A percentile compares a stretch with the other conserved stretches of the same genome.
Conservation (phyloP, 1,284 basidiomycete genomes). For the Boletus holoroseus region DNA sequence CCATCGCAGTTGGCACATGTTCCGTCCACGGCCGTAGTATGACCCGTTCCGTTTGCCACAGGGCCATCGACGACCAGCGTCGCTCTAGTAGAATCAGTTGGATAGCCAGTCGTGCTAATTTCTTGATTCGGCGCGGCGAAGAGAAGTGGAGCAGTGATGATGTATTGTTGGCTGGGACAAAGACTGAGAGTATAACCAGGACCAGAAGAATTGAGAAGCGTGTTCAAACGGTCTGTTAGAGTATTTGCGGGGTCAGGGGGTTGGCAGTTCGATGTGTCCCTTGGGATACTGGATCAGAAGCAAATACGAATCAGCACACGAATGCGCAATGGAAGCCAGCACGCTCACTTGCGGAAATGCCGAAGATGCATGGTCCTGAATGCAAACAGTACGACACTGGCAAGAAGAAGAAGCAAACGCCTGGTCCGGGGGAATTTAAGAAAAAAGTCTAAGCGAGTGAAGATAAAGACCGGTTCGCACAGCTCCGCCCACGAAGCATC, state of each 20-base stretch:
- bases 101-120: conserved; percentile 73
- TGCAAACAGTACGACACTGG: background rate
- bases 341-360: conserved; percentile 6
- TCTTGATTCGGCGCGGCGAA: conserved; percentile 68
- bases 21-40: conserved; percentile 68
- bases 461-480: background rate
- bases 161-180: conserved; percentile 58
- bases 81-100: conserved; percentile 51
- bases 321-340: background rate
- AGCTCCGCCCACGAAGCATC: background rate
- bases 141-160: conserved; percentile 56
- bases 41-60: conserved; percentile 49
- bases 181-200: conserved; percentile 58
- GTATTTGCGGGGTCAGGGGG: conserved; percentile 55
- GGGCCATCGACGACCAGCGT: conserved; percentile 54
- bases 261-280: conserved; percentile 37
- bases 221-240: conserved; percentile 65
- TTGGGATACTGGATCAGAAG: conserved; percentile 10
- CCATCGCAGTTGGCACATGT: conserved; percentile 53
- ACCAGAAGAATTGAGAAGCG: conserved; percentile 58
- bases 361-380: conserved; percentile 10
- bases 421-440: background rate
- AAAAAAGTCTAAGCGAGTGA: background rate
- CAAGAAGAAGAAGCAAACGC: background rate
- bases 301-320: conserved; percentile 6